Base-by-base conservation (phyloP, 495 filamentous ascomycete genomes). In the Neurospora sp. region DNA sequence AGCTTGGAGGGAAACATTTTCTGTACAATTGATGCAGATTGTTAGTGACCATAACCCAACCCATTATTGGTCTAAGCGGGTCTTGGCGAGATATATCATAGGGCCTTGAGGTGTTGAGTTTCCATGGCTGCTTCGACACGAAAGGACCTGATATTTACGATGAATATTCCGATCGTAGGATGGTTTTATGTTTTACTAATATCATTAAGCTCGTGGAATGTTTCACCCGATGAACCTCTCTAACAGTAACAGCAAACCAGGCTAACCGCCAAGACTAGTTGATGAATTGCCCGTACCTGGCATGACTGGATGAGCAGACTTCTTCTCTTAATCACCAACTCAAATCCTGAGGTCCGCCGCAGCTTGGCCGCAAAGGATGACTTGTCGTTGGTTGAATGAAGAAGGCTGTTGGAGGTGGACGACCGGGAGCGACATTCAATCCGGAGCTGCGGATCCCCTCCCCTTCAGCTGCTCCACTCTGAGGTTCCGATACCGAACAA, bases 1-100 rank as follows among this genome's bases (percentile, higher is more conserved):
- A 3, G 14, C 22, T 7, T 18, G 0, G 41, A 5, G 7, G 6
- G 8, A 9, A 46, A 1, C 8, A 20, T 46, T 10, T 46, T 8
- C 3, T 22, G 46, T 12, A 53, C 0, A 6, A 5, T 0, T 0
- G 1, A 12, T 0, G 10, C 10, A 53, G 1, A 5, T 12, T 22
- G 10, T 53, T 53, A 53, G 46, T 12, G 46, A 22, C 11, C 4
- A 12, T 3, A 27, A 2, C 27, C 27, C 27, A 22, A 27, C 20
- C 4, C 5, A 53, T 6, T 11, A 22, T 3, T 59, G 48, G 11
- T 14, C 22, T 3, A 12, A 5, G 4, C 3, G 20, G 10, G 46
- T 31, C 27, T 31, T 31, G 27, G 48, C 5, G n/a, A 48, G 4
- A 22, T 1, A 20, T 37, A 37, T 5, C n/a, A 48, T 1, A 11